Evolutionary conservation across 2,329 filamentous ascomycete genomes (phyloP), one percentile per base, ranked within the genome.

Genomic region (Thermoascus crustaceus): DNA sequence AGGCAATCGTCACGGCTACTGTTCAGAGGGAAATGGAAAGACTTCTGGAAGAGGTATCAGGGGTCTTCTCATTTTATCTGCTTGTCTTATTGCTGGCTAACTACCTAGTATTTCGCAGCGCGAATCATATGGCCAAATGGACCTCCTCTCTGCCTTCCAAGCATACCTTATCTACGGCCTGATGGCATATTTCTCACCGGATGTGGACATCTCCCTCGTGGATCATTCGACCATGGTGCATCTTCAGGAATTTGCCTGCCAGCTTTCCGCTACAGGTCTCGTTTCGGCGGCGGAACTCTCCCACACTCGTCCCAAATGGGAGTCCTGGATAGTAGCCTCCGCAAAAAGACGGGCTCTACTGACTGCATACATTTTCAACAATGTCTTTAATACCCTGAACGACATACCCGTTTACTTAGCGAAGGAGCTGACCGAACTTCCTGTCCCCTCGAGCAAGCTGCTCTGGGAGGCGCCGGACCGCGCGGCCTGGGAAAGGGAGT

Each of bases 311-410:
- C 72, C 72, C 0, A 52, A 36, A 5, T 75, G 72, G 73, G 70
- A 73, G 38, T 54, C 60, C 1, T 77, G 73, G 73, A 65, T 75
- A 4, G 48, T 72, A 0, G 66, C 66, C 0, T 69, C 73, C 27
- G 61, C 73, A 0, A 76, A 74, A 40, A 60, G 72, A 2, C 61
- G 74, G 3, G 66, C 69, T 0, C 40, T 77, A 0, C 73, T 63
- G 38, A 58, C 61, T 0, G 69, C 74, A 63, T 76, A 75, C 36
- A 51, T 76, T 3, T 67, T 76, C 27, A 70, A 72, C 38, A 73
- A 64, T 26, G 48, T 73, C 0, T 62, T 74, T 5, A 62, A 64
- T 1, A 47, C 61, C 0, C 54, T 64, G 6, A 58, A 71, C 4
- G 57, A 58, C 0, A 44, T 71, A 0, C 65, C 68, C 0, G 68